phyloP scores from a whole-genome alignment of 306 rosid species.

The Castanea sativa region DNA sequence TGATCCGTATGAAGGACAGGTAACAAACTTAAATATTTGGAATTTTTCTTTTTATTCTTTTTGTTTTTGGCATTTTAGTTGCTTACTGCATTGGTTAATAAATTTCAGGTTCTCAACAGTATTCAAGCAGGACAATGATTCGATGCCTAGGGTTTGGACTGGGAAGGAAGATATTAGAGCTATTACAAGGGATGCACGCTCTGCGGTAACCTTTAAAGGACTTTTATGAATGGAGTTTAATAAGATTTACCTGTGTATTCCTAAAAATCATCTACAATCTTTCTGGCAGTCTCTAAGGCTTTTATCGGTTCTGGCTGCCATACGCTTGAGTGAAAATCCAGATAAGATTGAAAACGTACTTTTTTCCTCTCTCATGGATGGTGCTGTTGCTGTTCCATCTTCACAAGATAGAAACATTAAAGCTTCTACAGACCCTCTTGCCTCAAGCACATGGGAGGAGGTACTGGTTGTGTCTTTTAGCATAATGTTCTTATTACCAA shows the following conservation, averaged over 20 bases:
- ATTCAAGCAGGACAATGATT: slow-evolving; percentile 78
- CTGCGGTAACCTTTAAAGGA: slow-evolving; percentile 47
- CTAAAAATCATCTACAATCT: slow-evolving; percentile 23
- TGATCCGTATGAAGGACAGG: slow-evolving; percentile 92
- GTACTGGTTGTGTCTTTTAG: slow-evolving; percentile 44
- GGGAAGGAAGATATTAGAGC: slow-evolving; percentile 80
- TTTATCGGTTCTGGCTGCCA: slow-evolving; percentile 73
- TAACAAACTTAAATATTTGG: slow-evolving; percentile 21
- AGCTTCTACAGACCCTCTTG: slow-evolving; percentile 61
- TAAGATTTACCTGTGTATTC: neutral
- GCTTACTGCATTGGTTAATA: slow-evolving; percentile 21
- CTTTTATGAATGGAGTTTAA: neutral
- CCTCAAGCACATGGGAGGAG: slow-evolving; percentile 91
- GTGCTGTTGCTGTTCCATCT: slow-evolving; percentile 41
- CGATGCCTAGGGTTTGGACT: slow-evolving; percentile 90
- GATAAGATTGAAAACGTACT: slow-evolving; percentile 65
- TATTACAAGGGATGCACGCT: slow-evolving; percentile 70
- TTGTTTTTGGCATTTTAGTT: neutral
- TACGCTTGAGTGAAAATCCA: slow-evolving; percentile 77
- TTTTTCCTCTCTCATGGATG: slow-evolving; percentile 52
- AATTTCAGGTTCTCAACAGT: slow-evolving; percentile 76
- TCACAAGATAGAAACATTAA: slow-evolving; percentile 37
- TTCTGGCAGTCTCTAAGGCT: slow-evolving; percentile 69
- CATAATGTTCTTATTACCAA: slow-evolving; percentile 7
- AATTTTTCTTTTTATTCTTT: neutral